Evolutionary conservation across 495 filamentous ascomycete genomes (phyloP).

Genomic region (Chlorociboria aeruginascens): DNA sequence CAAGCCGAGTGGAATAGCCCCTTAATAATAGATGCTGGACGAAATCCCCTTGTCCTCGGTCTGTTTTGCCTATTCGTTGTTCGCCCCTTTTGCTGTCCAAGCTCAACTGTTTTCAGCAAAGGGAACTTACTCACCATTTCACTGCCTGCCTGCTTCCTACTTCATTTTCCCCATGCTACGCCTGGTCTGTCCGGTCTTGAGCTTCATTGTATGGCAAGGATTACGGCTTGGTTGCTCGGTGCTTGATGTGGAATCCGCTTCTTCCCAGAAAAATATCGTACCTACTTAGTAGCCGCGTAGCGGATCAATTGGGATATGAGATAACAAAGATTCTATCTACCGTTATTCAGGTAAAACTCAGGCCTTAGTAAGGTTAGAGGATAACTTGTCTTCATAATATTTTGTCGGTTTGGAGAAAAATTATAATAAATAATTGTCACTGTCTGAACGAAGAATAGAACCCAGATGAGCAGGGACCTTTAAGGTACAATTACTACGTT

Average conservation of each 20-base stretch:
- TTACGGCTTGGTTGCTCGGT: not conserved
- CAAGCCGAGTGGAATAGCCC: conserved; percentile 13
- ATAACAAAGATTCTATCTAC: too few relatives aligned
- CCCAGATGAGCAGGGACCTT: too few relatives aligned
- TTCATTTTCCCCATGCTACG: conserved; percentile 11
- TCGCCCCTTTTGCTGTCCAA: conserved; percentile 11
- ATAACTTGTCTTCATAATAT: too few relatives aligned
- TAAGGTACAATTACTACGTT: too few relatives aligned
- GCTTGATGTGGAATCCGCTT: not conserved
- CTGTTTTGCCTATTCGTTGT: not conserved
- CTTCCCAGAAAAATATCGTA: conserved; percentile 13
- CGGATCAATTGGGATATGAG: not conserved
- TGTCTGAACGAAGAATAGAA: too few relatives aligned
- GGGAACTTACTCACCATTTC: conserved; percentile 4
- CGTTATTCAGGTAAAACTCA: too few relatives aligned
- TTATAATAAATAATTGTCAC: too few relatives aligned
- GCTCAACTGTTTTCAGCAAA: conserved; percentile 6
- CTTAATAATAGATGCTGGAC: not conserved
- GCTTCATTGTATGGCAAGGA: not conserved
- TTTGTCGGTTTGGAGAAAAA: too few relatives aligned
- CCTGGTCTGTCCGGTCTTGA: conserved; percentile 17
- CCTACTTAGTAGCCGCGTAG: conserved; percentile 11
- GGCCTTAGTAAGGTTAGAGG: too few relatives aligned
- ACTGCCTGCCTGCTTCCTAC: not conserved
- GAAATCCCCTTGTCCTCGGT: conserved; percentile 1